Base-by-base conservation (phyloP, 345 rosid species). In the Iberis pinnata region DNA sequence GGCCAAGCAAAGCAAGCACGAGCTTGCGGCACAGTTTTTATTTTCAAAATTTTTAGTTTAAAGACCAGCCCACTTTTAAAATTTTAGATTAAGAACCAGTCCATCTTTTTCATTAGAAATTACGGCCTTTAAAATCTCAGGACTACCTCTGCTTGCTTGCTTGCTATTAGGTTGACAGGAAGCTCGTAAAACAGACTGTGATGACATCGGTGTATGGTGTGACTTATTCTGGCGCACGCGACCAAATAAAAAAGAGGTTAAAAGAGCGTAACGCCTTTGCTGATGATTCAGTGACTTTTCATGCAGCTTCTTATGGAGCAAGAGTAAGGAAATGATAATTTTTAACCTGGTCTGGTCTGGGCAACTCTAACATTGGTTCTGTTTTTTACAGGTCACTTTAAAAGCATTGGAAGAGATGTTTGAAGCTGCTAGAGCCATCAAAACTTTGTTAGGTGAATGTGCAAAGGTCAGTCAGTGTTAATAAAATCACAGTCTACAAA, bases 191-290 rank as follows among this genome's bases (percentile, higher is more conserved):
- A 61, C 98, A 92, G 66, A 92, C 98, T 0, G 98, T 92, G 65
- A 92, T 92, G 98, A 92, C 98, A 52, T 92, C 98, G 61, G 98
- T 92, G 32, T 92, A 92, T 83, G 98, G 97, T 61, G 98, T 92
- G 49, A 92, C 98, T 41, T 92, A 72, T 76, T 80, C 83, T 39
- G 98, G 98, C 25, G 98, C 98, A 29, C 95, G 98, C 46, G 96
- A 92, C 56, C 98, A 92, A 64, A 92, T 88, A 73, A 85, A 83
- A 75, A 76, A 77, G 75, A 81, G 96, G 72, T 77, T 92, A 65
- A 81, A 81, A 80, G 96, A 88, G 77, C 83, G 83, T 68, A 96
- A 94, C 53, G 81, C 63, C 49, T 80, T 92, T 63, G 78, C 83
- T 16, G 95, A 92, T 63, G 98, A 88, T 45, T 77, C 80, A 72